Percentiles rank a stretch among this genome's conserved stretches.
These are phyloP conservation scores for Beauveria scarabaeidicola DNA, from an alignment of 2,329 filamentous ascomycete species.

Conservation along the genomic window DNA sequence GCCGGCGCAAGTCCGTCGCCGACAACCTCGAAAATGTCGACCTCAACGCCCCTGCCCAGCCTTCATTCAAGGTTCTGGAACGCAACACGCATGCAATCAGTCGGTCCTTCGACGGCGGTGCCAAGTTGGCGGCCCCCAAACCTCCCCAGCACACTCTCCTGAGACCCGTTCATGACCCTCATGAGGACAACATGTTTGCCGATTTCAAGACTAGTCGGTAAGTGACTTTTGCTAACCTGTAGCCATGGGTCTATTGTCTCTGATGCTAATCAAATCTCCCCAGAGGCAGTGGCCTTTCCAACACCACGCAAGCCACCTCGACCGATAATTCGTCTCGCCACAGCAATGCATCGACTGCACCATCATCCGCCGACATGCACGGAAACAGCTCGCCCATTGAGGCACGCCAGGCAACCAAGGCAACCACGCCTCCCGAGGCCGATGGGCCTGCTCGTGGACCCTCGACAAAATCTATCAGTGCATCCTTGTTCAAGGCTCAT, in stretches of 20 bases:
- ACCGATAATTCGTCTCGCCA: slow-evolving; percentile 54
- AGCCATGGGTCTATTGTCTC: slow-evolving; percentile 12
- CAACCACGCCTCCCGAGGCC: slow-evolving; percentile 27
- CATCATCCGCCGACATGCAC: slow-evolving; percentile 43
- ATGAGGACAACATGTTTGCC: slow-evolving; percentile 51
- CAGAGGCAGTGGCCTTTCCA: slow-evolving; percentile 52
- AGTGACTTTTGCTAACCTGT: slow-evolving; percentile 21
- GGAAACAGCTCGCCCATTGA: slow-evolving; percentile 19
- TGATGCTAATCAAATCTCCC: slow-evolving; percentile 14
- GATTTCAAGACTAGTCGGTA: slow-evolving; percentile 48
- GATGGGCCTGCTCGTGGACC: slow-evolving; percentile 7
- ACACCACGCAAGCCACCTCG: slow-evolving; percentile 51
- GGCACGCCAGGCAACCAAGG: slow-evolving; percentile 28
- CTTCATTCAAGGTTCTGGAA: slow-evolving; percentile 52
- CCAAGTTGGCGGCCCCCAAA: slow-evolving; percentile 32
- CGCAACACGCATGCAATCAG: slow-evolving; percentile 35
- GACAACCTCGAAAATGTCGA: slow-evolving; percentile 45
- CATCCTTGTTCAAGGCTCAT: slow-evolving; percentile 46
- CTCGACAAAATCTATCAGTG: slow-evolving; percentile 38
- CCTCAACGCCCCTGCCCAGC: slow-evolving; percentile 32
- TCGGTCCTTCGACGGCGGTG: slow-evolving; percentile 44
- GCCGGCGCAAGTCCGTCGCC: slow-evolving; percentile 51
- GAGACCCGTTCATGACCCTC: slow-evolving; percentile 29
- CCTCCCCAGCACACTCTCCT: slow-evolving; percentile 26
- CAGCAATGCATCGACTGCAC: slow-evolving; percentile 53